Percentiles rank a stretch among this genome's conserved stretches.
Conservation (phyloP, 2,329 filamentous ascomycete species). For the Trichoderma sp. region DNA sequence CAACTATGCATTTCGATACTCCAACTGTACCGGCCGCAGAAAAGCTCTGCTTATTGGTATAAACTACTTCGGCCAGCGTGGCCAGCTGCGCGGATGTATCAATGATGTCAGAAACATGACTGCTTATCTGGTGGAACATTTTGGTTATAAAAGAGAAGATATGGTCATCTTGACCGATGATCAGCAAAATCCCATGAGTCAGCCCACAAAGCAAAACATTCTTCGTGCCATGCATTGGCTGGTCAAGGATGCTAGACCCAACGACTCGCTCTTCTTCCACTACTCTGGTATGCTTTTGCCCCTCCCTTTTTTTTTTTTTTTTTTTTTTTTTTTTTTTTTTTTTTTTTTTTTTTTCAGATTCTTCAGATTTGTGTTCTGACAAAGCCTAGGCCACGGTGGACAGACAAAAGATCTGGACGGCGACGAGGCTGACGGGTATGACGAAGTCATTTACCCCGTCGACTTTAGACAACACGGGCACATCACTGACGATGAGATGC, state of each 20-base stretch:
- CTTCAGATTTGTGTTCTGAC: background rate
- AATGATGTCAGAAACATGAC: conserved; percentile 99
- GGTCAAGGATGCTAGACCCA: conserved; percentile 87
- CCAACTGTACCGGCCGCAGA: conserved; percentile 81
- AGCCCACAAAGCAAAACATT: conserved; percentile 95
- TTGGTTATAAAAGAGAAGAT: conserved; percentile 90
- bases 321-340: no score
- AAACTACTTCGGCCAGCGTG: conserved; percentile 93
- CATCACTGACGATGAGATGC: conserved; percentile 83
- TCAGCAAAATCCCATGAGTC: conserved; percentile 95
- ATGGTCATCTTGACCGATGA: conserved; percentile 98
- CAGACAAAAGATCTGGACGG: conserved; percentile 78
- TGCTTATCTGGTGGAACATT: conserved; percentile 81
- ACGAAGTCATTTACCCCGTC: conserved; percentile 82
- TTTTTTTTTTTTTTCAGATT: background rate
- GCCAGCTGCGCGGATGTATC: conserved; percentile 89
- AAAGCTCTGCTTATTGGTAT: conserved; percentile 93
- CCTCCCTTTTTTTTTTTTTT: no score
- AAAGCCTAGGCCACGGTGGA: conserved; percentile 68
- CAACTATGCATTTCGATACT: conserved; percentile 86
- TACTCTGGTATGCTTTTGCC: conserved; percentile 73
- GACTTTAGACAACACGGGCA: conserved; percentile 79
- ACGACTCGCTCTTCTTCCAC: conserved; percentile 96
- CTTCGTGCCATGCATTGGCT: conserved; percentile 97
- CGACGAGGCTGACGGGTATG: conserved; percentile 79